Evolutionary conservation across 495 filamentous ascomycete species (phyloP).

Genomic region (Filosporella fistucella): DNA sequence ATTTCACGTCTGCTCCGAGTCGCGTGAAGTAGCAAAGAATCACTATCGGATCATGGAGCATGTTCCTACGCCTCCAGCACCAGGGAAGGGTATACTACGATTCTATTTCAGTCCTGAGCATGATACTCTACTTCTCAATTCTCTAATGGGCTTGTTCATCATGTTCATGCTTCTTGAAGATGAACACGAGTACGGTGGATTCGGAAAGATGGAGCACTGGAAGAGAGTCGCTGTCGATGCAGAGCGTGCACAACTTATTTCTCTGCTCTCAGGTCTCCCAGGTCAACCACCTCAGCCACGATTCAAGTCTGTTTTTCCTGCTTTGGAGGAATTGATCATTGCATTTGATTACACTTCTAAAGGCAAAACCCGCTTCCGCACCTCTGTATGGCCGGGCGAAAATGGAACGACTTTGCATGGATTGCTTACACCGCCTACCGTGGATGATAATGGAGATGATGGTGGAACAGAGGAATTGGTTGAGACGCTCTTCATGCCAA

Average conservation of each 20-base stretch:
- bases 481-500: slow-evolving; percentile 16
- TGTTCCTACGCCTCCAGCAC: slow-evolving; percentile 2
- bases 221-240: slow-evolving; percentile 22
- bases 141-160: slow-evolving; percentile 22
- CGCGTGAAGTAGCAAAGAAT: slow-evolving; percentile 26
- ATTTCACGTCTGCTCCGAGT: slow-evolving; percentile 32
- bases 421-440: not conserved
- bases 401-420: slow-evolving; percentile 17
- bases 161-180: slow-evolving; percentile 23
- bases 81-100: slow-evolving; percentile 15
- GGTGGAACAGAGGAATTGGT: not conserved
- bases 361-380: slow-evolving; percentile 22
- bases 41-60: slow-evolving; percentile 19
- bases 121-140: slow-evolving; percentile 22
- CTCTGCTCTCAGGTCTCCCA: slow-evolving; percentile 17
- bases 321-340: slow-evolving; percentile 17
- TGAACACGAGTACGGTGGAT: slow-evolving; percentile 10
- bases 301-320: slow-evolving; percentile 21
- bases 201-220: slow-evolving; percentile 20
- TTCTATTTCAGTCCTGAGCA: slow-evolving; percentile 20
- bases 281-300: slow-evolving; percentile 18
- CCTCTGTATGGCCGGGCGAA: slow-evolving; percentile 24
- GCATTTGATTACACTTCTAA: slow-evolving; percentile 18
- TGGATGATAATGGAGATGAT: not conserved
- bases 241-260: slow-evolving; percentile 22